Percentiles rank a stretch among this genome's conserved stretches.
Evolutionary conservation across 2,329 filamentous ascomycete species (phyloP).

Genomic region (Raffaelea albimanens): DNA sequence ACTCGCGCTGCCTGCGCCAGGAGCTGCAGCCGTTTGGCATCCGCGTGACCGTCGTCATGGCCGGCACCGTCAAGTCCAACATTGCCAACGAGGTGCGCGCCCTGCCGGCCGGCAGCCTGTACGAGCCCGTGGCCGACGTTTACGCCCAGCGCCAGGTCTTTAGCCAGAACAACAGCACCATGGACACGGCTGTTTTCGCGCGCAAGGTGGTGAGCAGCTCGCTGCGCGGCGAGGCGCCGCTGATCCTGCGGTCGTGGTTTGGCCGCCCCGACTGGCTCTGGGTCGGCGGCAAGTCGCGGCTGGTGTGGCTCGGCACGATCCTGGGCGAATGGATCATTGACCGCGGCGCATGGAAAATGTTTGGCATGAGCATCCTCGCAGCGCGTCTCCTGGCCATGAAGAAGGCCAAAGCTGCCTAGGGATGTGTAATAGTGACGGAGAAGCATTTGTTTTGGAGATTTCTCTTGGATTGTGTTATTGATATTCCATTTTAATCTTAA

Average conservation of each 20-base stretch:
- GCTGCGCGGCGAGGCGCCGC: constrained; percentile 24
- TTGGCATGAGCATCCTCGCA: constrained; percentile 24
- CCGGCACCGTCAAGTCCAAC: constrained; percentile 42
- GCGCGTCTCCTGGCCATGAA: constrained; percentile 15
- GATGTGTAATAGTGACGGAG: too few relatives aligned
- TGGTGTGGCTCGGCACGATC: constrained; percentile 20
- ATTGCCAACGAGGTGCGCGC: constrained; percentile 31
- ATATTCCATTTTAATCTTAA: not conserved
- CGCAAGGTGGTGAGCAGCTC: constrained; percentile 30
- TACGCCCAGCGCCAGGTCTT: constrained; percentile 37
- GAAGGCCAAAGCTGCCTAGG: not conserved
- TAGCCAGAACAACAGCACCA: constrained; percentile 36
- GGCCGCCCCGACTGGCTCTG: constrained; percentile 34
- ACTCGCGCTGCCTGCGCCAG: constrained; percentile 42
- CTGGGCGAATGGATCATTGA: constrained; percentile 30
- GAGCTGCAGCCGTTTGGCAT: constrained; percentile 45
- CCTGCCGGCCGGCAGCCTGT: constrained; percentile 37
- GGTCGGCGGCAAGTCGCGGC: constrained; percentile 23
- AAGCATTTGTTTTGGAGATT: too few relatives aligned
- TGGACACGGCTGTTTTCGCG: constrained; percentile 35
- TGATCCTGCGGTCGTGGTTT: constrained; percentile 24
- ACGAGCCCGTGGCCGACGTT: constrained; percentile 33
- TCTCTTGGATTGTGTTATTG: too few relatives aligned
- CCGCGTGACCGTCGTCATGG: constrained; percentile 47
- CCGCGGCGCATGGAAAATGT: constrained; percentile 20